Evolutionary conservation across 2,329 filamentous ascomycete species (phyloP).

Genomic region (Fusarium sp.): DNA sequence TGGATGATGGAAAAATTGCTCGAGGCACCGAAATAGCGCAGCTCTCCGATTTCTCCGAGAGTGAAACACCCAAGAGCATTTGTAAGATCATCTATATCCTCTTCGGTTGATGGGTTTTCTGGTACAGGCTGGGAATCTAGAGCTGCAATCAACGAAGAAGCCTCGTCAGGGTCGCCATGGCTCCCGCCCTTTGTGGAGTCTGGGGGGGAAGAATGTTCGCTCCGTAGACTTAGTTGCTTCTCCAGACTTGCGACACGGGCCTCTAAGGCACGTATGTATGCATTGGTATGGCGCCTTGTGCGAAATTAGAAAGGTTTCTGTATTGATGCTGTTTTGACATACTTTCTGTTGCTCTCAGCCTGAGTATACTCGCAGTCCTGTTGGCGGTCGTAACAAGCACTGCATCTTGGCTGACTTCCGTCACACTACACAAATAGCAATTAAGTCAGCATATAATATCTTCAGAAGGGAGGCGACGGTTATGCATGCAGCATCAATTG

Average conservation of each 20-base stretch:
- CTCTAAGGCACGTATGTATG: slow-evolving; percentile 18
- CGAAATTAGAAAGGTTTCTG: rapidly evolving
- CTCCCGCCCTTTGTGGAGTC: neutral
- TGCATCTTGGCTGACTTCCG: slow-evolving; percentile 13
- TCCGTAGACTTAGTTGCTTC: neutral
- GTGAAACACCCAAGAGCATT: slow-evolving; percentile 11
- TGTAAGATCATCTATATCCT: slow-evolving; percentile 10
- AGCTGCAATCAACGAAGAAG: no score
- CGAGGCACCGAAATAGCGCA: slow-evolving; percentile 15
- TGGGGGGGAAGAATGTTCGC: neutral
- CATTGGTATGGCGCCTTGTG: slow-evolving; percentile 16
- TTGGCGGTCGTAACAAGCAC: slow-evolving; percentile 9
- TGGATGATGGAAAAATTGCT: slow-evolving; percentile 21
- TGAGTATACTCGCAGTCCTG: slow-evolving; percentile 18
- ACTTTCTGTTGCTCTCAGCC: slow-evolving; percentile 20
- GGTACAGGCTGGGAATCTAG: neutral
- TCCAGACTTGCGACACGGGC: slow-evolving; percentile 5
- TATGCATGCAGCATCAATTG: neutral
- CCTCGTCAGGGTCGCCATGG: neutral
- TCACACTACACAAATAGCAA: neutral
- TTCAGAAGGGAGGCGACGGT: no score
- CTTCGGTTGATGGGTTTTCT: neutral
- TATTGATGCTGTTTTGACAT: rapidly evolving
- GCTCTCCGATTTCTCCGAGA: slow-evolving; percentile 11
- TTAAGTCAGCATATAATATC: neutral